A percentile compares a stretch with the other conserved stretches of the same genome.
Conservation (phyloP, 73 alveolate species). For the Tetrahymena malaccensis region DNA sequence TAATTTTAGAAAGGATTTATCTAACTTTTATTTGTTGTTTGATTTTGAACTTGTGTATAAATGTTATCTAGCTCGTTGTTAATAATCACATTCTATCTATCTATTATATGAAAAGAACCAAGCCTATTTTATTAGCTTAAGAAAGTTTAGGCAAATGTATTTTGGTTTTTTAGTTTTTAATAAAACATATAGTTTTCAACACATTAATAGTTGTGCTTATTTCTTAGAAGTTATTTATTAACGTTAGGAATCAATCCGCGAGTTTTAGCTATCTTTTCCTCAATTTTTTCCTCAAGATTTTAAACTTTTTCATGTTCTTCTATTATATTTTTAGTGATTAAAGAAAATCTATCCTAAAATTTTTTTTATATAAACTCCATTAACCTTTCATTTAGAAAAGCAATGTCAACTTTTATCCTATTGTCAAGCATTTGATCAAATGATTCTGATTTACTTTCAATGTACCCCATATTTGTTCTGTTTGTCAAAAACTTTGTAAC, state of each 20-base stretch:
- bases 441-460: neutral
- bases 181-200: neutral
- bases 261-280: neutral
- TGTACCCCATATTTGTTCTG: neutral
- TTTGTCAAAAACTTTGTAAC: neutral
- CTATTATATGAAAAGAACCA: neutral
- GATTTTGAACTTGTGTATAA: neutral
- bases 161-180: neutral
- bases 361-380: neutral
- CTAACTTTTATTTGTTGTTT: neutral
- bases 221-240: neutral
- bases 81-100: neutral
- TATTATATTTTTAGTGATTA: neutral
- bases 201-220: neutral
- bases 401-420: neutral
- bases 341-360: neutral
- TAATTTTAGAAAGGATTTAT: neutral
- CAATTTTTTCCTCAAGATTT: neutral
- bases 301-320: neutral
- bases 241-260: neutral
- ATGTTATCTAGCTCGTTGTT: neutral
- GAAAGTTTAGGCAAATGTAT: neutral
- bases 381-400: neutral
- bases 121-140: neutral
- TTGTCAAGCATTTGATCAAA: neutral